Evolutionary conservation across 2,329 filamentous ascomycete species (phyloP).

Genomic region (Aspergillus pseudonomiae): DNA sequence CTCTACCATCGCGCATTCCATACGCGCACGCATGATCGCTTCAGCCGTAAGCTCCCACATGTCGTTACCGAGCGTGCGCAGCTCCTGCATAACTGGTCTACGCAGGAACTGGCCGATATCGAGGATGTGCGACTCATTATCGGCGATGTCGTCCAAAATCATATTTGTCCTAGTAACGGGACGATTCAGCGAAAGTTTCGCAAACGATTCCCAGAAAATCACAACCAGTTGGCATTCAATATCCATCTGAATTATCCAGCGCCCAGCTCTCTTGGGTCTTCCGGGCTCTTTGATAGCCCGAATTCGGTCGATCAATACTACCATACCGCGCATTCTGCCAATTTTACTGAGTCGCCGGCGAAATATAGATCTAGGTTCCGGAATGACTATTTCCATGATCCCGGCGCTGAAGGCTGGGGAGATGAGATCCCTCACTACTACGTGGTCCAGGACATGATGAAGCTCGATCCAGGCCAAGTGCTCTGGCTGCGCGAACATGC

Average conservation of each 20-base stretch:
- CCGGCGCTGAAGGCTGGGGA: constrained; percentile 65
- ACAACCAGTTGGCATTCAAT: constrained; percentile 55
- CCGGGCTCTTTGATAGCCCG: constrained; percentile 12
- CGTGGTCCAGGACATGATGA: constrained; percentile 66
- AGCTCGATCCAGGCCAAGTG: constrained; percentile 63
- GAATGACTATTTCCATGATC: constrained; percentile 53
- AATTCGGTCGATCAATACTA: constrained; percentile 24
- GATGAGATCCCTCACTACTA: constrained; percentile 67
- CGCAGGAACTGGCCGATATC: constrained; percentile 59
- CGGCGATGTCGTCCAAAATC: constrained; percentile 58
- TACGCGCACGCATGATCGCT: constrained; percentile 54
- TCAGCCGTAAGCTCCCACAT: constrained; percentile 50
- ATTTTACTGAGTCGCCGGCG: constrained; percentile 27
- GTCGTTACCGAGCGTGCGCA: constrained; percentile 56
- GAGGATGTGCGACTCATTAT: constrained; percentile 61
- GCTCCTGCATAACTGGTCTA: constrained; percentile 63
- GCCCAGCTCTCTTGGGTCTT: constrained; percentile 4
- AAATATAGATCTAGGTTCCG: constrained; percentile 52
- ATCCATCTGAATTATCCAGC: constrained; percentile 56
- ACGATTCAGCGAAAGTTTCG: constrained; percentile 62
- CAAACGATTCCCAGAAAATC: constrained; percentile 56
- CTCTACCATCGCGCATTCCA: constrained; percentile 63
- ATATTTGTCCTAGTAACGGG: constrained; percentile 65
- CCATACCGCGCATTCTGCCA: constrained; percentile 26
- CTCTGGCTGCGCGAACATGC: constrained; percentile 61